Evolutionary conservation across 768 basidiomycete species (phyloP), one percentile per base, ranked within the genome.

Genomic region (Antrodiella citrinella): DNA sequence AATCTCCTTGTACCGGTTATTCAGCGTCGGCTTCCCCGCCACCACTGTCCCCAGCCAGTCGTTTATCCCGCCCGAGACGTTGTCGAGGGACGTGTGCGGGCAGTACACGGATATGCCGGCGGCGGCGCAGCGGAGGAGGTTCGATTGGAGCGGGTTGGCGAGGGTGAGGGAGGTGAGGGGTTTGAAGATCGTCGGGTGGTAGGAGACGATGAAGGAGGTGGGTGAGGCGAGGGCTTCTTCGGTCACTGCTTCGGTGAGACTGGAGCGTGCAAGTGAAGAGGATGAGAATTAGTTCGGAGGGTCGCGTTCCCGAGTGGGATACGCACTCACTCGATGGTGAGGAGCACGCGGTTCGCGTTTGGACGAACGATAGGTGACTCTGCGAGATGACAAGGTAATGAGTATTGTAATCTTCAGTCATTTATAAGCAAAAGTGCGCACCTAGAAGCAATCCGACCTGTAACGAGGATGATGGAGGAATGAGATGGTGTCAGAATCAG

Each of bases 11-110:
- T 35, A 15, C 30, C 66, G 69, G 54, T 78, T 66, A 26, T 78
- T 62, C 26, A 75, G 79, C 40, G 59, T 48, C 23, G 51, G 40
- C 22, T 57, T 58, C 11, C 45, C 47, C 26, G 64, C 57, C 26
- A 63, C 47, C 0, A 65, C 66, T 9, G 70, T 61, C 1, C 81
- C 86, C 13, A 93, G 76, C 88, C 89, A 96, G 67, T 94, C 91
- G 61, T 95, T 96, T 48, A 95, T 79, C 0, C 95, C 94, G 4
- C 79, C 87, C 57, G 78, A 75, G 1, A 88, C 81, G n/a, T 75
- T 75, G 67, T 98, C 95, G 15, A 96, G 75, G 0, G 91, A 80
- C 0, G 88, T 91, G 67, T 98, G 95, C 2, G 95, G 91, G 38
- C 77, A 77, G 69, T 88, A 95, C 3, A 97, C 76, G 1, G 85